Conservation (phyloP, 352 stramenopile species). For the Pythium rishiriense region DNA sequence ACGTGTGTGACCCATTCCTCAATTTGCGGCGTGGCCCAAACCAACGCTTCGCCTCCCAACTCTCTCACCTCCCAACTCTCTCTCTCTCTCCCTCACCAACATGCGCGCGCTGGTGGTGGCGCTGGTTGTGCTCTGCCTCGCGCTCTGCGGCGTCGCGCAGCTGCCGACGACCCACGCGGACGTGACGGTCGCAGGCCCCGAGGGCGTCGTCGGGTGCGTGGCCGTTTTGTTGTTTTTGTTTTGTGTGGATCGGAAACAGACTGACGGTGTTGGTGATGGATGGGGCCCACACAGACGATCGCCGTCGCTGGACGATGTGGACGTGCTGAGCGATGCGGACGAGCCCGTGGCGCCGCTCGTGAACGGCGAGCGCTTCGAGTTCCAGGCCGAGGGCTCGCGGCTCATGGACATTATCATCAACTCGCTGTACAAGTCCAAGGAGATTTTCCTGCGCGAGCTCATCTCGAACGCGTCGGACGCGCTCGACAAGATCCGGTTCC, state of each 20-base stretch:
- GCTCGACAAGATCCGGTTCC: conserved; percentile 99
- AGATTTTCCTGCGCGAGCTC: conserved; percentile 99
- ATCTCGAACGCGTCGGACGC: conserved; percentile 99
- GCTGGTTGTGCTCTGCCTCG: conserved; percentile 25
- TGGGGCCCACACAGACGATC: conserved; percentile 12
- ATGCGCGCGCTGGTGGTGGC: conserved; percentile 28
- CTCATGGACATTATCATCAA: conserved; percentile 99
- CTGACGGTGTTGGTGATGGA: not conserved
- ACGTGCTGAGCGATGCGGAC: conserved; percentile 39
- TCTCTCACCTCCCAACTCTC: not conserved
- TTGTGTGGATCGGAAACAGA: not conserved
- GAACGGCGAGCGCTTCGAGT: conserved; percentile 87
- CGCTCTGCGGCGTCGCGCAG: conserved; percentile 28
- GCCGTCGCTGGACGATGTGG: conserved; percentile 33
- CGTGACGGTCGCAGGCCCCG: conserved; percentile 19
- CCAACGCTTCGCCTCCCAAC: not conserved
- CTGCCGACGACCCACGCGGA: conserved; percentile 17
- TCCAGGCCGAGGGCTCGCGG: conserved; percentile 97
- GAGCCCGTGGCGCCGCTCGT: conserved; percentile 43
- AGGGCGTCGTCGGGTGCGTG: conserved; percentile 21
- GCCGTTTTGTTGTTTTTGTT: not conserved
- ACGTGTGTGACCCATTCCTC: conserved; percentile 23
- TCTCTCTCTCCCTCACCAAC: not conserved
- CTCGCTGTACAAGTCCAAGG: conserved; percentile 96
- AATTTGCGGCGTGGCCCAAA: conserved; percentile 11